Conservation (phyloP, 441 rosid species). For the Jatropha multifida region DNA sequence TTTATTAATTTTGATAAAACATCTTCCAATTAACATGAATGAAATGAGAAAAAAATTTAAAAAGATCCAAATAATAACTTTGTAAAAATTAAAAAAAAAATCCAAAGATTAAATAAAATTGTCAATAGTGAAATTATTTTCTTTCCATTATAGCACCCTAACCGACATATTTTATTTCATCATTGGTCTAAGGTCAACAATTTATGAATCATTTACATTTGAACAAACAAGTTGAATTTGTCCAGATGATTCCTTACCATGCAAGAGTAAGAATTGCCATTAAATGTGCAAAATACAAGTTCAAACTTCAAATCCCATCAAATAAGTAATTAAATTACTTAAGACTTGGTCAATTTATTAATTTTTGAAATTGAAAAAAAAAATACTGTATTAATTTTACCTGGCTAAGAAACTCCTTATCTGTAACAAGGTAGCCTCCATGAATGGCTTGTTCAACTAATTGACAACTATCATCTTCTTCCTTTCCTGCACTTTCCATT, state of each 20-base stretch:
- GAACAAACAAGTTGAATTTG: not conserved
- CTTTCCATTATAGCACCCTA: too few relatives aligned
- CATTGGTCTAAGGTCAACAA: not conserved
- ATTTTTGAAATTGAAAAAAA: too few relatives aligned
- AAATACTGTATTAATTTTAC: slow-evolving; percentile 20
- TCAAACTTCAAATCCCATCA: not conserved
- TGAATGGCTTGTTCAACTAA: slow-evolving; percentile 36
- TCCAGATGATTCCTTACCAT: not conserved
- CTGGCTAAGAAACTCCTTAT: slow-evolving; percentile 43
- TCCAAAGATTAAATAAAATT: too few relatives aligned
- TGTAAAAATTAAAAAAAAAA: too few relatives aligned
- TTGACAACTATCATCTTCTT: not conserved
- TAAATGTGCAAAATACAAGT: not conserved
- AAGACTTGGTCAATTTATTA: slow-evolving; percentile 16
- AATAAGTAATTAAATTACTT: not conserved
- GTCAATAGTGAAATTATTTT: too few relatives aligned
- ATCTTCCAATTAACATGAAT: too few relatives aligned
- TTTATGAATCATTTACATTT: not conserved
- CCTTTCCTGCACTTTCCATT: slow-evolving; percentile 20
- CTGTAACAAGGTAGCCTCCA: slow-evolving; percentile 40
- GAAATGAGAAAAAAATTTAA: too few relatives aligned
- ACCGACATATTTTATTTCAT: not conserved
- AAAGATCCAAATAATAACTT: too few relatives aligned
- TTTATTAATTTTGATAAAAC: too few relatives aligned
- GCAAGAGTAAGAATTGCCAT: not conserved